Evolutionary conservation across 1,139 yeast genomes (phyloP).

Genomic region (Lodderomyces oxycetoniae): DNA sequence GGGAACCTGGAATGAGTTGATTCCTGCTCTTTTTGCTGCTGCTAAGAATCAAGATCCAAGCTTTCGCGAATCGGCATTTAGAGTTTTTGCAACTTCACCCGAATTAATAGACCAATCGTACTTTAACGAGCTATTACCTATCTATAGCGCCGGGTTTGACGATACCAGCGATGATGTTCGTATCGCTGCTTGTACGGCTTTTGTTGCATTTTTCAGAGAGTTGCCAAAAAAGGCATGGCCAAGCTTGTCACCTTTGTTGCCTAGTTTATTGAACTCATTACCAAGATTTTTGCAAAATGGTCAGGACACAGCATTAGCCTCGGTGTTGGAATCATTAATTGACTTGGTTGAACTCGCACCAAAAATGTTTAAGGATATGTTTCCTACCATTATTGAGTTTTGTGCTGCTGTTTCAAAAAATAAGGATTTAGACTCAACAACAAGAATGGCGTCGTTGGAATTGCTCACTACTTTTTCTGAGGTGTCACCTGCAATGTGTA

Average conservation of each 20-base stretch:
- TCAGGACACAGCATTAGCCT: slow-evolving; percentile 74
- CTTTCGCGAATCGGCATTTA: slow-evolving; percentile 84
- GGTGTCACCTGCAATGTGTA: slow-evolving; percentile 94
- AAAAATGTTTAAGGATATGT: slow-evolving; percentile 87
- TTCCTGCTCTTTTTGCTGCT: slow-evolving; percentile 72
- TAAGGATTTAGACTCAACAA: slow-evolving; percentile 68
- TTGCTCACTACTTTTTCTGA: slow-evolving; percentile 86
- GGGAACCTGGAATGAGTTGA: slow-evolving; percentile 69
- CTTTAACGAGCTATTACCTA: slow-evolving; percentile 56
- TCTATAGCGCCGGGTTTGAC: slow-evolving; percentile 74
- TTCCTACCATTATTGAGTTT: slow-evolving; percentile 78
- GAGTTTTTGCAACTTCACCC: slow-evolving; percentile 84
- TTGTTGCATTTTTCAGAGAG: slow-evolving; percentile 81
- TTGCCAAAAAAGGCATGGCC: slow-evolving; percentile 79
- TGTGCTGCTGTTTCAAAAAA: slow-evolving; percentile 78
- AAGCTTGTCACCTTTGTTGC: slow-evolving; percentile 69
- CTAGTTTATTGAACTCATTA: slow-evolving; percentile 76
- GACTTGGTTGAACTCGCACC: slow-evolving; percentile 94
- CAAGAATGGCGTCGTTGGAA: slow-evolving; percentile 86
- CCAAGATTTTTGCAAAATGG: slow-evolving; percentile 79
- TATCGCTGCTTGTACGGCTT: slow-evolving; percentile 88
- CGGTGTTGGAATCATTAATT: slow-evolving; percentile 83
- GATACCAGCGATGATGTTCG: slow-evolving; percentile 79
- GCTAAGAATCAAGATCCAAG: slow-evolving; percentile 58
- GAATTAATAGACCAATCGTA: slow-evolving; percentile 61